Evolutionary conservation across 2,329 filamentous ascomycete species (phyloP).

Genomic region (Phialemoniopsis sp.): DNA sequence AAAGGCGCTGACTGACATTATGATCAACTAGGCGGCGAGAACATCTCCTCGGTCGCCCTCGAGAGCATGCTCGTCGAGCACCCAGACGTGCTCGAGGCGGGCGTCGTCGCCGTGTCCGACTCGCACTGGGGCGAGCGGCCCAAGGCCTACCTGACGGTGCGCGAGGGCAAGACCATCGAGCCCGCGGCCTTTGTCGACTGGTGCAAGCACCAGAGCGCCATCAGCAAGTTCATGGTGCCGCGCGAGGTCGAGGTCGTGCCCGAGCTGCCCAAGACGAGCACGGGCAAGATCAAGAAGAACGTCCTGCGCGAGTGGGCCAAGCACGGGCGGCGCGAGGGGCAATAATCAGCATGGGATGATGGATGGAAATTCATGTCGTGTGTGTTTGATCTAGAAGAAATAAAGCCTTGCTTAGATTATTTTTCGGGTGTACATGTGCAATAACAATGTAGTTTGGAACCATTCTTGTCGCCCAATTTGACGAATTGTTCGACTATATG

Average conservation of each 20-base stretch:
- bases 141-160: constrained; percentile 86
- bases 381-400: too few relatives aligned
- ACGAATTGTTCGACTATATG: too few relatives aligned
- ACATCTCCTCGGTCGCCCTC: constrained; percentile 90
- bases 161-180: constrained; percentile 48
- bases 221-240: constrained; percentile 87
- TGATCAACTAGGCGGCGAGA: constrained; percentile 93
- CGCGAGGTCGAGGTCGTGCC: constrained; percentile 70
- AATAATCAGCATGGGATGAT: too few relatives aligned
- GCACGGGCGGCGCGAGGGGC: constrained; percentile 15
- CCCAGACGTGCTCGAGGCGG: constrained; percentile 84
- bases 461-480: too few relatives aligned
- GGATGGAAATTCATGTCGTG: too few relatives aligned
- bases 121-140: constrained; percentile 95
- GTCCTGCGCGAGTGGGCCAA: constrained; percentile 83
- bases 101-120: constrained; percentile 83
- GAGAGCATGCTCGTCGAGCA: constrained; percentile 88
- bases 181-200: constrained; percentile 75
- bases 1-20: constrained; percentile 1
- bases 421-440: too few relatives aligned
- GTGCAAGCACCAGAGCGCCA: constrained; percentile 75
- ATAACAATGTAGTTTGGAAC: too few relatives aligned
- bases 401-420: too few relatives aligned
- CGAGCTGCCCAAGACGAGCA: constrained; percentile 94
- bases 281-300: constrained; percentile 96